Base-by-base conservation (phyloP, 345 rosid genomes). In the Bruguiera parviflora region DNA sequence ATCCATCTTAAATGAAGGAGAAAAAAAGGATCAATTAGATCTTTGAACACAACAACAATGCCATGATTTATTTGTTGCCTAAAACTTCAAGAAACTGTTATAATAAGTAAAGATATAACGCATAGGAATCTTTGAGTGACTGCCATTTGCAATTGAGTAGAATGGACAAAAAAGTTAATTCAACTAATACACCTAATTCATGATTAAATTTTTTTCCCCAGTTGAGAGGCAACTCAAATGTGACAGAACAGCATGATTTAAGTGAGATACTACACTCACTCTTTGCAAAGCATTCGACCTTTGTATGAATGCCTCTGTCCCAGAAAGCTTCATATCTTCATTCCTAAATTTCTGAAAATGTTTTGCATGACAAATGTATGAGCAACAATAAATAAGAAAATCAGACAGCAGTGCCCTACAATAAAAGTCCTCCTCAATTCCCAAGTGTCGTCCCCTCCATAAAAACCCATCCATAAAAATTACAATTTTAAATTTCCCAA, bases 311-410 rank as follows among this genome's bases (percentile, higher is more conserved):
- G 98, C 94, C 75, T 92, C 99, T 0, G 96, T 81, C 66, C 88
- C 98, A 31, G 94, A 95, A 71, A 85, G 84, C 69, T 95, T 82
- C 81, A 78, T 77, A 77, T 92, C 98, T 78, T 95, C 99, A 71
- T 95, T 92, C 84, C 88, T 85, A 78, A 95, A 95, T 89, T 85
- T 95, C 98, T 92, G 92, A 25, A 72, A 72, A 43, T 43, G 49
- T 43, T 43, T 43, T 5, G 13, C 19, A 43, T 22, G 27, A 5
- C 60, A 70, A 8, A 55, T 15, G 2, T 0, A 31, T 27, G 53
- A 75, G 77, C 13, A 55, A 21, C 20, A 35, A 67, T 10, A 65
- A 61, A 58, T 13, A 49, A 70, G 3, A 47, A 58, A 64, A 20
- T 49, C 13, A 64, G 25, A 66, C 19, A 24, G 20, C 35, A 64